phyloP scores from a whole-genome alignment of 306 rosid species.

The Astragalus membranaceus region DNA sequence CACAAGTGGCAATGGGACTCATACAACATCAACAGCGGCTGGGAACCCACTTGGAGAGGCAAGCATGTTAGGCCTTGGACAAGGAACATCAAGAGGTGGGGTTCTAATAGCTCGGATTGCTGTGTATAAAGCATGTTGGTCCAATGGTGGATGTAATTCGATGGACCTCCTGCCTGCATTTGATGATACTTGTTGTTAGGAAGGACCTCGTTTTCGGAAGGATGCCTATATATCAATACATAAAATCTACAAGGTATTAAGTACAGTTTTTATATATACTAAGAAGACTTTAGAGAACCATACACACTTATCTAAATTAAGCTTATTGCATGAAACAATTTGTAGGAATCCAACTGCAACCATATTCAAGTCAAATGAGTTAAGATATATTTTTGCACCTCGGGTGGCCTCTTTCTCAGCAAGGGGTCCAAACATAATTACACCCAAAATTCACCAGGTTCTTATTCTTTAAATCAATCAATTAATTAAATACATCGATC shows the following conservation, averaged over 20 bases:
- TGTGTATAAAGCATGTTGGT: slow-evolving; percentile 42
- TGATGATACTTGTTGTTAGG: slow-evolving; percentile 41
- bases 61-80: slow-evolving; percentile 22
- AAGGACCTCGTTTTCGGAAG: background rate
- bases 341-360: slow-evolving; percentile 20
- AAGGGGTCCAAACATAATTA: background rate
- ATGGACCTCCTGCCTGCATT: slow-evolving; percentile 46
- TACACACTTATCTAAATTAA: background rate
- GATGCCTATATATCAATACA: slow-evolving; percentile 4
- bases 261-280: background rate
- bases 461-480: background rate
- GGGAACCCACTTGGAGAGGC: slow-evolving; percentile 30
- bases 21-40: slow-evolving; percentile 40
- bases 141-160: background rate
- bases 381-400: slow-evolving; percentile 23
- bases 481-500: background rate
- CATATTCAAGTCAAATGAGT: slow-evolving; percentile 14
- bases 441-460: background rate
- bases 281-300: background rate
- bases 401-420: background rate
- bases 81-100: slow-evolving; percentile 37
- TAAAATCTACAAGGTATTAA: slow-evolving; percentile 18
- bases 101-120: slow-evolving; percentile 34
- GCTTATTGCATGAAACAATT: background rate
- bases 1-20: slow-evolving; percentile 38